Evolutionary conservation across 1,284 basidiomycete species (phyloP).

Genomic region (Malassezia furfur): DNA sequence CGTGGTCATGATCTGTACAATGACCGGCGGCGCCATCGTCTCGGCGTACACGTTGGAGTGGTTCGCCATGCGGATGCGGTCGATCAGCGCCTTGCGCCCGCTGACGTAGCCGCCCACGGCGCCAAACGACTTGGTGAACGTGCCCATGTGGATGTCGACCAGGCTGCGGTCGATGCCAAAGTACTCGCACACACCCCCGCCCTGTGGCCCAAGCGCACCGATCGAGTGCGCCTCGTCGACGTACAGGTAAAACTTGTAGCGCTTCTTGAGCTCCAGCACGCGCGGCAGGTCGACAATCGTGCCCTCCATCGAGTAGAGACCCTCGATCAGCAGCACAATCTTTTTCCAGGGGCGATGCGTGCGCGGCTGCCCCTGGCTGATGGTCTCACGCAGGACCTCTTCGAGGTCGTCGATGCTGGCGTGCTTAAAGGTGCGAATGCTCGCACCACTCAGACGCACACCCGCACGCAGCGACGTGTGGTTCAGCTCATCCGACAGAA

Average conservation of each 20-base stretch:
- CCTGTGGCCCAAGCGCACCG: slow-evolving; percentile 84
- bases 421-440: slow-evolving; percentile 90
- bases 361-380: slow-evolving; percentile 92
- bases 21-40: slow-evolving; percentile 77
- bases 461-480: slow-evolving; percentile 93
- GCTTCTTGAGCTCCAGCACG: slow-evolving; percentile 78
- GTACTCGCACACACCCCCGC: slow-evolving; percentile 91
- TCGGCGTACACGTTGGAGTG: slow-evolving; percentile 83
- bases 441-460: slow-evolving; percentile 76
- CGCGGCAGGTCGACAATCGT: slow-evolving; percentile 75
- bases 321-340: slow-evolving; percentile 89
- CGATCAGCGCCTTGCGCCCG: slow-evolving; percentile 68
- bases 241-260: slow-evolving; percentile 97
- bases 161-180: slow-evolving; percentile 72
- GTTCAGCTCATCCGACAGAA: slow-evolving; percentile 95
- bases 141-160: slow-evolving; percentile 94
- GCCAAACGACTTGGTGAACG: slow-evolving; percentile 97
- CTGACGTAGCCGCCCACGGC: slow-evolving; percentile 93
- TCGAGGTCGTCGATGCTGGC: slow-evolving; percentile 85
- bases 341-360: slow-evolving; percentile 98
- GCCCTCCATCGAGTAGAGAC: slow-evolving; percentile 96
- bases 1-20: slow-evolving; percentile 80
- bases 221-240: slow-evolving; percentile 97
- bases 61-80: slow-evolving; percentile 69
- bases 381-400: slow-evolving; percentile 71